Percentiles rank a stretch among this genome's conserved stretches.
phyloP scores from a whole-genome alignment of 2,329 filamentous ascomycete genomes.

The Aspergillus candidus region DNA sequence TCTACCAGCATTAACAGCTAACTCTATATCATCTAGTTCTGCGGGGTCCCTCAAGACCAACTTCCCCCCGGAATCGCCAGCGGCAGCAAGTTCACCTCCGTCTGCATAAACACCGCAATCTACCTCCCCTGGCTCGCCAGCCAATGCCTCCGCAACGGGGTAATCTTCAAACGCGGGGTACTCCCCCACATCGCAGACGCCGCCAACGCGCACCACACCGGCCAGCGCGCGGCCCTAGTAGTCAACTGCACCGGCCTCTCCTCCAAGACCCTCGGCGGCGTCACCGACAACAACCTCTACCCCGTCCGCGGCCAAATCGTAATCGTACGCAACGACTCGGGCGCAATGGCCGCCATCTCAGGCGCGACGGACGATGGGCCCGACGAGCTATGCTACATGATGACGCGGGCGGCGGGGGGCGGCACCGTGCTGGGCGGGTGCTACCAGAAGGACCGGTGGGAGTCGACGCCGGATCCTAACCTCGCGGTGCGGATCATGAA shows the following conservation, averaged over 20 bases:
- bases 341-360: constrained; percentile 62
- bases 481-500: constrained; percentile 80
- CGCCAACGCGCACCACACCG: constrained; percentile 51
- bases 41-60: constrained; percentile 51
- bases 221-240: constrained; percentile 58
- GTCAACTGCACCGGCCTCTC: constrained; percentile 82
- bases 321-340: constrained; percentile 71
- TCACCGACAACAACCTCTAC: constrained; percentile 65
- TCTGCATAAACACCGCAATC: constrained; percentile 85
- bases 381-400: constrained; percentile 71
- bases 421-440: constrained; percentile 84
- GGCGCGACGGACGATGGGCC: constrained; percentile 63
- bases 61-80: constrained; percentile 62
- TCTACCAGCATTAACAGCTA: background rate
- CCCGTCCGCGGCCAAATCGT: constrained; percentile 80
- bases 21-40: constrained; percentile 44
- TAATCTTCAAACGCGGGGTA: constrained; percentile 57
- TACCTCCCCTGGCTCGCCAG: constrained; percentile 83
- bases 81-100: constrained; percentile 69
- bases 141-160: constrained; percentile 69
- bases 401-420: constrained; percentile 70
- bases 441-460: constrained; percentile 74
- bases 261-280: constrained; percentile 70
- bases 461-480: constrained; percentile 69
- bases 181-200: constrained; percentile 71